Evolutionary conservation across 1,284 basidiomycete genomes (phyloP), one percentile per base, ranked within the genome.

Genomic region (Neonothopanus nambi): DNA sequence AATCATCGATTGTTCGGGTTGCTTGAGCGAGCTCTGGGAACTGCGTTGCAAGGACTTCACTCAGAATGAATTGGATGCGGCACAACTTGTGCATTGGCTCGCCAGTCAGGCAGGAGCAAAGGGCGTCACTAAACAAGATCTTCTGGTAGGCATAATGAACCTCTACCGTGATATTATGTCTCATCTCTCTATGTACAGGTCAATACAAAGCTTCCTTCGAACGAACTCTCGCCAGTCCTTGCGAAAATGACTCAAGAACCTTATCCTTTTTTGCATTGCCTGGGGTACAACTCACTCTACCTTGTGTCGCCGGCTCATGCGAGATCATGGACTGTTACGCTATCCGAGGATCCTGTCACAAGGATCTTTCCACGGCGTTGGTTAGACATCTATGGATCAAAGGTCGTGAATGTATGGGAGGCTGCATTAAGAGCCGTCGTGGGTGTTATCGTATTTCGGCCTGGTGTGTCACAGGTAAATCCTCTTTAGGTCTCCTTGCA

Each of bases 391-490:
- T 74, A 72, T 44, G 92, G 92, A 1, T 63, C 66, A 15, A 78
- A 76, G 60, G 71, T 91, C 35, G 64, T 70, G 7, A 80, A 82
- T 47, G 76, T 83, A 36, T 94, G 90, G 90, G 76, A 82, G 49
- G 80, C 83, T 35, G 87, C 83, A 9, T 65, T 86, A 40, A 77
- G 82, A 57, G 82, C 85, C n/a, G 82, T 90, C 24, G 74, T 84
- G 42, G 82, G 85, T 3, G 67, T 84, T 28, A 65, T 94, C 43
- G 67, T 89, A 36, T 79, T 83, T 56, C 77, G 84, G 57, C 90
- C 92, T 9, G 91, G 89, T 2, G 80, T 91, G 45, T 78, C 80
- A 33, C 82, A 90, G 78, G 91, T 90, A 63, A 63, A 80, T 64
- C 56, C 23, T 52, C 7, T 47, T 28, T 35, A 26, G 7, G 5